phyloP scores from a whole-genome alignment of 2,329 filamentous ascomycete species.

The Chaetomium globosum region DNA sequence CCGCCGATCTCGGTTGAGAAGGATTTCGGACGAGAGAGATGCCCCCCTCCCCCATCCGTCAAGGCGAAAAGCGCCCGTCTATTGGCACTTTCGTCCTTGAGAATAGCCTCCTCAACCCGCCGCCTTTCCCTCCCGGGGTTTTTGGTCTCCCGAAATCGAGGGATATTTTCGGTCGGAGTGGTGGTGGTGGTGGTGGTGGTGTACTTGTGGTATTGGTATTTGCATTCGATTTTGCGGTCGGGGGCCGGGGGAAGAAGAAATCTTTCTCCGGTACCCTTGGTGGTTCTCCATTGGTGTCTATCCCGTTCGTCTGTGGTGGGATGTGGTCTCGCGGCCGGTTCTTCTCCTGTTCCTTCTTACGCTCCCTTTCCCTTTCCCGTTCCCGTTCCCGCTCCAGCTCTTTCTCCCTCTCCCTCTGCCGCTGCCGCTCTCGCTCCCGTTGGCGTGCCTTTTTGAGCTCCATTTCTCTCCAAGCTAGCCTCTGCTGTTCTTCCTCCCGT shows the following conservation, averaged over 20 bases:
- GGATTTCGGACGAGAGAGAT: not conserved
- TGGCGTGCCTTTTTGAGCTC: not conserved
- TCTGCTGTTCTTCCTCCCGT: not conserved
- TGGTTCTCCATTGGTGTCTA: not conserved
- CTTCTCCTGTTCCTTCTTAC: not conserved
- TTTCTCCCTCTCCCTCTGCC: not conserved
- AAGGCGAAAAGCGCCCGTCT: not conserved
- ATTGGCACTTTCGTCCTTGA: slow-evolving; percentile 35
- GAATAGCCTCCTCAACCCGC: slow-evolving; percentile 47
- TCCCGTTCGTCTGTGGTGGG: not conserved
- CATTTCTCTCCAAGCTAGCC: not conserved
- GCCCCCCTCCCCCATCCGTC: not conserved
- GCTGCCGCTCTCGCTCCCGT: slow-evolving; percentile 7
- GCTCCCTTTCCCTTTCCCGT: not conserved
- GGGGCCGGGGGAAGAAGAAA: slow-evolving; percentile 3
- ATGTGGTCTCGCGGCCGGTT: not conserved
- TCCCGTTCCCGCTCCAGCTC: not conserved
- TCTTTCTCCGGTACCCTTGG: slow-evolving; percentile 34
- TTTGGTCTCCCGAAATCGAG: slow-evolving; percentile 36
- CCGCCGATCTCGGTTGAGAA: not conserved
- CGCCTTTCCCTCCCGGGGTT: slow-evolving; percentile 41
- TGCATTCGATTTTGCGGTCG: not conserved
- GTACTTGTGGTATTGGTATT: not conserved
- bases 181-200: not conserved
- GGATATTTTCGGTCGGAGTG: slow-evolving; percentile 10